Evolutionary conservation across 805 yeast species (phyloP).

Genomic region (Saccharomyces kudriavzevii): DNA sequence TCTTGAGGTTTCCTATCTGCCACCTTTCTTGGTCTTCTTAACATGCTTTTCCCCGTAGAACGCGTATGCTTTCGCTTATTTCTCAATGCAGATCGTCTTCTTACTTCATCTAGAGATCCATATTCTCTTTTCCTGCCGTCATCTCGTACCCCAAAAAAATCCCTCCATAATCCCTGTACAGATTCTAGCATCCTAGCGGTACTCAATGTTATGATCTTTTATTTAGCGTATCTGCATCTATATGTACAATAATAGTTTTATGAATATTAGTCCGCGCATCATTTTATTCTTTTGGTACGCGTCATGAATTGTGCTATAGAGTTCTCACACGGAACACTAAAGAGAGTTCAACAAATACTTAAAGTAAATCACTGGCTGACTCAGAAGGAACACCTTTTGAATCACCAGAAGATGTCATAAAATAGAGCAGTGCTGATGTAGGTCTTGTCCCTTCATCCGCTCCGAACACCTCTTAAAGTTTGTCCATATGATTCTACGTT

Average conservation of each 20-base stretch:
- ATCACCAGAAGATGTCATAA: not conserved
- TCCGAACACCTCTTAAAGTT: not conserved
- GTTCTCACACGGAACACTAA: not conserved
- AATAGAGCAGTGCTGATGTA: not conserved
- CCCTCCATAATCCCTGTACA: not conserved
- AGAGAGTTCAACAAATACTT: not conserved
- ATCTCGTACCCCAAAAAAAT: not conserved
- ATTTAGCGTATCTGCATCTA: not conserved
- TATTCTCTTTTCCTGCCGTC: constrained; percentile 2
- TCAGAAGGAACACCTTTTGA: not conserved
- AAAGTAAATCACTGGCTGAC: not conserved
- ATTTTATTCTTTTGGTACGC: not conserved
- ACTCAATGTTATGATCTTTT: not conserved
- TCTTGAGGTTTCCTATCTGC: not conserved
- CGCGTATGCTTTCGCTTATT: not conserved
- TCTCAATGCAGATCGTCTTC: not conserved
- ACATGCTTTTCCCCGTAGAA: not conserved
- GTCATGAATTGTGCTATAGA: not conserved
- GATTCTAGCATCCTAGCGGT: not conserved
- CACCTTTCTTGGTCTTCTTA: not conserved
- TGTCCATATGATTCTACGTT: not conserved
- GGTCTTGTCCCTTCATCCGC: not conserved
- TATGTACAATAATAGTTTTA: not conserved
- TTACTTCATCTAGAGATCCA: constrained; percentile 2
- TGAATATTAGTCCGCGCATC: not conserved